Evolutionary conservation across 2,329 filamentous ascomycete genomes (phyloP).

Genomic region (Dissoconium aciculare): DNA sequence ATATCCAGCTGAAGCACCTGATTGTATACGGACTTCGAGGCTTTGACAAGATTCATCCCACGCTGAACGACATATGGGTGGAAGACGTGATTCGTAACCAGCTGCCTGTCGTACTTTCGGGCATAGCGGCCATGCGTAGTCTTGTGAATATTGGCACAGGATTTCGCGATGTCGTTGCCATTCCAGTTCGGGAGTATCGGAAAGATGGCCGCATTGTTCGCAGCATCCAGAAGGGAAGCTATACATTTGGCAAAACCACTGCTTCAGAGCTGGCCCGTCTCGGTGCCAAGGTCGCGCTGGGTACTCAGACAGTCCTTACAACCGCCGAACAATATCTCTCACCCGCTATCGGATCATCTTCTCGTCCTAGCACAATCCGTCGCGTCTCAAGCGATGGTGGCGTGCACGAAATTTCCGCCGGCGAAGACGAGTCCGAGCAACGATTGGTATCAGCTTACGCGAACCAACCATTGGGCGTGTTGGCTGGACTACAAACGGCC

Average conservation of each 20-base stretch:
- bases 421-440: conserved; percentile 50
- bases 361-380: conserved; percentile 7
- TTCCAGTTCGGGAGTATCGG: conserved; percentile 82
- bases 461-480: conserved; percentile 77
- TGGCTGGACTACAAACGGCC: conserved; percentile 71
- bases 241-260: conserved; percentile 82
- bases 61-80: conserved; percentile 91
- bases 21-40: conserved; percentile 88
- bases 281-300: conserved; percentile 84
- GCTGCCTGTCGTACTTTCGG: conserved; percentile 73
- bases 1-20: conserved; percentile 71
- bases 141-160: conserved; percentile 84
- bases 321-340: conserved; percentile 68
- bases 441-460: conserved; percentile 84
- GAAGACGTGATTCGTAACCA: conserved; percentile 83
- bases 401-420: conserved; percentile 43
- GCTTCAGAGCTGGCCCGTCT: conserved; percentile 88
- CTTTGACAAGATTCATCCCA: conserved; percentile 78
- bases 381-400: conserved; percentile 17
- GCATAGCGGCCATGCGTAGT: conserved; percentile 76
- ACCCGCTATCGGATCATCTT: conserved; percentile 15
- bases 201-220: conserved; percentile 88
- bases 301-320: conserved; percentile 84
- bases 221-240: conserved; percentile 78
- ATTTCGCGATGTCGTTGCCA: conserved; percentile 69